Evolutionary conservation across 2,329 filamentous ascomycete genomes (phyloP).

Genomic region (Fusarium anthophilum): DNA sequence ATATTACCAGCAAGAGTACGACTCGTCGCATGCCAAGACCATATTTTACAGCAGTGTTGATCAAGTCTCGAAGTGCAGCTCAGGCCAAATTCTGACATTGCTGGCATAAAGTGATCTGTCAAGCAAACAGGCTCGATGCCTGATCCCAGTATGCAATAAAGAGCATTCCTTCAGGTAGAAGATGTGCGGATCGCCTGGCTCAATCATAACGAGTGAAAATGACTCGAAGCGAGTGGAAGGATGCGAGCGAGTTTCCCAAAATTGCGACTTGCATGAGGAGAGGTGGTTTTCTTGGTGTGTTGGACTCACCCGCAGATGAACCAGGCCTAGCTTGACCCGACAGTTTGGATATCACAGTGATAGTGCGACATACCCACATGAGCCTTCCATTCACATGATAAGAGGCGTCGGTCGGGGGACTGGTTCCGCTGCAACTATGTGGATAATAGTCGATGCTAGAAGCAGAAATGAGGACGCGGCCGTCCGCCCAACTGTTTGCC

Average conservation of each 20-base stretch:
- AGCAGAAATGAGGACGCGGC: background rate
- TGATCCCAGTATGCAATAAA: slow-evolving; percentile 24
- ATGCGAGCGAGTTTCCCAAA: slow-evolving; percentile 14
- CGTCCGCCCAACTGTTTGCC: slow-evolving; percentile 2
- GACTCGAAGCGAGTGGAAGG: slow-evolving; percentile 9
- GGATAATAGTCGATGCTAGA: slow-evolving; percentile 1
- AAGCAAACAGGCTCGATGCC: slow-evolving; percentile 18
- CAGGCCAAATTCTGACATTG: background rate
- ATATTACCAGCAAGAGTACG: background rate
- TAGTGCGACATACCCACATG: slow-evolving; percentile 30
- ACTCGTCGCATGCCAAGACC: slow-evolving; percentile 1
- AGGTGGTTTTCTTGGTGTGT: slow-evolving; percentile 13
- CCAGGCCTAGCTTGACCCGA: slow-evolving; percentile 35
- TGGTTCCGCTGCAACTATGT: slow-evolving; percentile 21
- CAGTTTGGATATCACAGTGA: slow-evolving; percentile 40
- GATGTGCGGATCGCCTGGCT: slow-evolving; percentile 7
- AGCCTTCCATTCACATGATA: slow-evolving; percentile 43
- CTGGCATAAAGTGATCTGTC: slow-evolving; percentile 14
- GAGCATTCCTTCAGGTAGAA: background rate
- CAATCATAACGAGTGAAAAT: slow-evolving; percentile 9
- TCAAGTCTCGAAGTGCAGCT: background rate
- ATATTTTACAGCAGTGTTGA: slow-evolving; percentile 7
- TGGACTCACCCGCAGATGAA: slow-evolving; percentile 15
- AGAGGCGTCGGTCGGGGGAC: slow-evolving; percentile 32
- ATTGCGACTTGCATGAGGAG: slow-evolving; percentile 20